Conservation (phyloP, 768 basidiomycete species). For the Tylopilus plumbeoviolaceoides region DNA sequence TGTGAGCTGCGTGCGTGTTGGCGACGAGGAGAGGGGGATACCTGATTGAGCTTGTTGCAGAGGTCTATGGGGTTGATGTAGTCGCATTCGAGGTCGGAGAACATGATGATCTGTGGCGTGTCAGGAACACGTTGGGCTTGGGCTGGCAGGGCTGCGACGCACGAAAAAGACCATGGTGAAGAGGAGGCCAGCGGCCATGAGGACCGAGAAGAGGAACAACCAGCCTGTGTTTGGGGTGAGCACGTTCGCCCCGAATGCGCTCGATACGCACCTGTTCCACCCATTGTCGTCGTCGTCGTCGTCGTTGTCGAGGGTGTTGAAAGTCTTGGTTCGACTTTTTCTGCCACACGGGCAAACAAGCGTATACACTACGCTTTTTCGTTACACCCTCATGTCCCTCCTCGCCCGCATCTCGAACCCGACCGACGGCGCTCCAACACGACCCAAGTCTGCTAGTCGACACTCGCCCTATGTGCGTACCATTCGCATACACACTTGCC, state of each 20-base stretch:
- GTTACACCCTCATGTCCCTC: conserved; percentile 26
- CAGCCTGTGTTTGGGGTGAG: conserved; percentile 53
- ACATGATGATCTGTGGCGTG: conserved; percentile 90
- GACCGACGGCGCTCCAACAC: conserved; percentile 29
- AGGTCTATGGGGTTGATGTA: conserved; percentile 99
- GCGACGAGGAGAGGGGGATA: conserved; percentile 32
- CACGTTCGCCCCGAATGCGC: no score
- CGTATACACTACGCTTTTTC: conserved; percentile 19
- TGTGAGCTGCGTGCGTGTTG: not conserved
- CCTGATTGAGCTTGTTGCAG: conserved; percentile 98
- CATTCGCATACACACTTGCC: conserved; percentile 18
- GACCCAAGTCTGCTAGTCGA: conserved; percentile 29
- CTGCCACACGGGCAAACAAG: conserved; percentile 29
- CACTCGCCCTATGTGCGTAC: conserved; percentile 35
- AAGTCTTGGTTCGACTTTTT: conserved; percentile 4
- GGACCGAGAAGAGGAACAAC: conserved; percentile 95
- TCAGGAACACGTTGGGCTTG: not conserved
- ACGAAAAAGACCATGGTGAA: conserved; percentile 99
- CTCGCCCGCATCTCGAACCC: conserved; percentile 27
- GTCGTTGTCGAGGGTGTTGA: not conserved
- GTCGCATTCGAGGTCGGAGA: conserved; percentile 98
- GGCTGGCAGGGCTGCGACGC: conserved; percentile 34
- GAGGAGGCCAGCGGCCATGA: conserved; percentile 89
- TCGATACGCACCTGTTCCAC: conserved; percentile 38
- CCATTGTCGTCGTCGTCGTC: conserved; percentile 27